Percentiles rank a stretch among this genome's conserved stretches.
Conservation (phyloP, 2,329 filamentous ascomycete species). For the Setomelanomma holmii region DNA sequence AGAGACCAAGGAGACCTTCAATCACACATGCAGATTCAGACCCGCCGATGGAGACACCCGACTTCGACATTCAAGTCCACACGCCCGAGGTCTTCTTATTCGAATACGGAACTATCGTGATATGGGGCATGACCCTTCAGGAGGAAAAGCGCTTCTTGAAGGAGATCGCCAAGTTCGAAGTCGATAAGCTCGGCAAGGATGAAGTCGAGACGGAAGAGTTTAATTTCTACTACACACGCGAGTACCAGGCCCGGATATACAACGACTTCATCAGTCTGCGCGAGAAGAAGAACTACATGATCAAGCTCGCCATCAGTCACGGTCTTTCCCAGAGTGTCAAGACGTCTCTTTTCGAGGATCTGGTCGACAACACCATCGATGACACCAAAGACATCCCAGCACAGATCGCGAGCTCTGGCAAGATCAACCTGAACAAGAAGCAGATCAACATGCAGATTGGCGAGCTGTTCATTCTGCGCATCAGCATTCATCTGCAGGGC, state of each 20-base stretch:
- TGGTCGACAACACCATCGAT: conserved; percentile 92
- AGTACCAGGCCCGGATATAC: conserved; percentile 98
- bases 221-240: conserved; percentile 98
- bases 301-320: conserved; percentile 94
- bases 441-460: conserved; percentile 99
- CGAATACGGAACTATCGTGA: conserved; percentile 95
- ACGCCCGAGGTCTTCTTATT: conserved; percentile 96
- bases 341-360: conserved; percentile 94
- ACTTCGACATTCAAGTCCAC: conserved; percentile 88
- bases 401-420: conserved; percentile 90
- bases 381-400: conserved; percentile 91
- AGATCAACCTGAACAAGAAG: conserved; percentile 83
- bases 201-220: conserved; percentile 96
- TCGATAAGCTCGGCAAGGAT: conserved; percentile 84
- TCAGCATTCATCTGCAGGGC: conserved; percentile 97
- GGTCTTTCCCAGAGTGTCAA: conserved; percentile 96
- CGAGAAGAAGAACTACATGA: conserved; percentile 98
- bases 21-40: conserved; percentile 41
- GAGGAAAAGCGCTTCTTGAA: conserved; percentile 92
- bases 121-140: conserved; percentile 95
- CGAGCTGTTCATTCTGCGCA: conserved; percentile 95
- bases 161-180: conserved; percentile 92
- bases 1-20: conserved; percentile 31
- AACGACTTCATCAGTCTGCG: conserved; percentile 97
- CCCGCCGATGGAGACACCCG: conserved; percentile 57